Base-by-base conservation (phyloP, 805 yeast species). In the Wickerhamiella brachini region DNA sequence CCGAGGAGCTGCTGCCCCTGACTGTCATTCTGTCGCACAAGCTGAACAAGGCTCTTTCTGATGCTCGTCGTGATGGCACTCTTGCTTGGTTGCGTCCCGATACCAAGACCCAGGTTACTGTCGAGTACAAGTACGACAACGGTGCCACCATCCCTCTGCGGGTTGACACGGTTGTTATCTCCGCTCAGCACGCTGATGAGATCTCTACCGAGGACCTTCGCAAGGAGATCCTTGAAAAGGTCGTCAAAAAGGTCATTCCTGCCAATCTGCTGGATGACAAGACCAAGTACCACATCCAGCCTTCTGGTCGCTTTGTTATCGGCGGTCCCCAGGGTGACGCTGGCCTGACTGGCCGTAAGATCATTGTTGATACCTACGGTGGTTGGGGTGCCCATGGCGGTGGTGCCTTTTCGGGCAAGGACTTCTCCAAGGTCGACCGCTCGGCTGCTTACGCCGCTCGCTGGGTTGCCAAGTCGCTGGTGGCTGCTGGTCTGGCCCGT, bases 371-470 rank as follows among this genome's bases (percentile, higher is more conserved):
- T 74, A 95, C 98, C 59, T 93, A 93, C 77, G 98, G 98, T 78
- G 98, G 98, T 67, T 94, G 98, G 94, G 97, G 98, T 75, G 97
- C 98, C 67, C 98, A 93, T 79, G 98, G 98, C 76, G 98, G 98
- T 79, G 98, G 98, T 79, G 98, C 98, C 59, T 93, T 93, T 88
- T 85, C 95, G 59, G 98, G 98, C 74, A 93, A 93, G 80, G 98
- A 93, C 75, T 93, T 86, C 85, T 87, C 97, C 71, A 93, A 93
- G 80, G 98, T 93, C 67, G 98, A 93, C 74, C 86, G 98, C 78
- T 90, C 97, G 59, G 98, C 98, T 69, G 98, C 98, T 62, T 93
- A 93, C 71, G 97, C 98, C 67, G 98, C 98, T 65, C 88, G 98
- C 79, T 93, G 98, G 98, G 97, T 93, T 65, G 98, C 98, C 71